Evolutionary conservation across 78 protist species (phyloP).

Genomic region (Dictyostelium discoideum): DNA sequence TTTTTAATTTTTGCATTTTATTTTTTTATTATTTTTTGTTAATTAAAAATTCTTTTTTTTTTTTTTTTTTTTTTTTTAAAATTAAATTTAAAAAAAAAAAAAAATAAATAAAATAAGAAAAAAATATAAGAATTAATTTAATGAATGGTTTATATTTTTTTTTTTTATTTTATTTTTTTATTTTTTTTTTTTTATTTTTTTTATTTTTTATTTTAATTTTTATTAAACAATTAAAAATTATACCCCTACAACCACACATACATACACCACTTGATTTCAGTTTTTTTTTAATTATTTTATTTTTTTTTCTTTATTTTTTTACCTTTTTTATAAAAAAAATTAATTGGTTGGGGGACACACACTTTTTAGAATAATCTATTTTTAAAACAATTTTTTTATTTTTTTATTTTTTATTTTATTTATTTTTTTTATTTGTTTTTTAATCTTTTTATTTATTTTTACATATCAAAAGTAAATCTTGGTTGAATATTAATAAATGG

Average conservation of each 20-base stretch:
- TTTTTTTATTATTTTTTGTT: neutral
- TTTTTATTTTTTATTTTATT: neutral
- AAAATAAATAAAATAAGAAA: neutral
- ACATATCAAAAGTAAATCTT: neutral
- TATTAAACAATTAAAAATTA: neutral
- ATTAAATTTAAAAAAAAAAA: neutral
- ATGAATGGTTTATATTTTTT: neutral
- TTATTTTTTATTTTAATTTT: neutral
- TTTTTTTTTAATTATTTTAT: too few species aligned
- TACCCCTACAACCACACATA: neutral
- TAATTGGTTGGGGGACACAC: too few species aligned
- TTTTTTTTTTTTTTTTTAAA: neutral
- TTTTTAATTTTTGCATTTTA: neutral
- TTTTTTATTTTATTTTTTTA: neutral
- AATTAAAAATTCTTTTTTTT: neutral
- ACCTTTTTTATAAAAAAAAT: neutral
- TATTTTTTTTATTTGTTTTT: neutral
- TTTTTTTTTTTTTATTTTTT: neutral
- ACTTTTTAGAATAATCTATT: too few species aligned
- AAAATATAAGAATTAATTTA: neutral
- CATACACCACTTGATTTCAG: neutral
- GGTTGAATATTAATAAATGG: conserved; percentile 46
- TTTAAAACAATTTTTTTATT: too few species aligned
- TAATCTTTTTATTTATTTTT: neutral
- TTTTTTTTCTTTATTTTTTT: too few species aligned